phyloP scores from a whole-genome alignment of 768 basidiomycete genomes.

The Termitomyces sp. region DNA sequence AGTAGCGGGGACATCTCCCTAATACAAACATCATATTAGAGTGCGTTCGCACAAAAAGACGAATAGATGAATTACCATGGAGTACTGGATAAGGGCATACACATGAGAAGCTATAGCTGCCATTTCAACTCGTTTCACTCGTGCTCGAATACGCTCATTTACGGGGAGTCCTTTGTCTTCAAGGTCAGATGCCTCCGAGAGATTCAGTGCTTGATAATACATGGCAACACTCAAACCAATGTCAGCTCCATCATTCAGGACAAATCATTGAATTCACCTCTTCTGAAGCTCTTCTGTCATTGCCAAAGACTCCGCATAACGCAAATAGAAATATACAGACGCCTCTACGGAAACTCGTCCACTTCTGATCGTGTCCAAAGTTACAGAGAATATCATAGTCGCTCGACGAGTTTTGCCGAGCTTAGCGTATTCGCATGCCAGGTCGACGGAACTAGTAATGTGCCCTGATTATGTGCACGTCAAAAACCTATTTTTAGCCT shows the following conservation, averaged over 20 bases:
- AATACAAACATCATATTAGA: neutral
- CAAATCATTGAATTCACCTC: slow-evolving; percentile 40
- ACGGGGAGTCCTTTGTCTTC: slow-evolving; percentile 50
- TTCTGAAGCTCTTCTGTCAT: slow-evolving; percentile 52
- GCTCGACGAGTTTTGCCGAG: slow-evolving; percentile 77
- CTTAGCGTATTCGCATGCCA: slow-evolving; percentile 77
- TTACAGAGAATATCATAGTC: slow-evolving; percentile 57
- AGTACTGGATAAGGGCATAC: slow-evolving; percentile 65
- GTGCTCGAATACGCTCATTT: slow-evolving; percentile 52
- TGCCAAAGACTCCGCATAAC: slow-evolving; percentile 65
- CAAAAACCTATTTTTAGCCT: neutral
- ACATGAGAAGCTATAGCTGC: slow-evolving; percentile 71
- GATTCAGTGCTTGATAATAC: slow-evolving; percentile 58
- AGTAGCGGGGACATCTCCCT: slow-evolving; percentile 63
- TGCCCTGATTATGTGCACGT: slow-evolving; percentile 42
- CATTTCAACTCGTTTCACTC: slow-evolving; percentile 60
- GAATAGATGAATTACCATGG: slow-evolving; percentile 43
- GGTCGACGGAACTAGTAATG: slow-evolving; percentile 58
- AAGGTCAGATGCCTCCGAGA: slow-evolving; percentile 38
- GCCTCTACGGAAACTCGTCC: slow-evolving; percentile 48
- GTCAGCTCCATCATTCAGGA: neutral
- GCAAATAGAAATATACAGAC: slow-evolving; percentile 52
- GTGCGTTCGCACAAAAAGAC: neutral
- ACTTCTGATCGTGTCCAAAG: slow-evolving; percentile 42
- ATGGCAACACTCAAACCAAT: slow-evolving; percentile 35